Percentiles rank a stretch among this genome's conserved stretches.
These are phyloP conservation scores for Tephrocybe rancida DNA, from an alignment of 768 basidiomycete genomes.

Conservation along the genomic window DNA sequence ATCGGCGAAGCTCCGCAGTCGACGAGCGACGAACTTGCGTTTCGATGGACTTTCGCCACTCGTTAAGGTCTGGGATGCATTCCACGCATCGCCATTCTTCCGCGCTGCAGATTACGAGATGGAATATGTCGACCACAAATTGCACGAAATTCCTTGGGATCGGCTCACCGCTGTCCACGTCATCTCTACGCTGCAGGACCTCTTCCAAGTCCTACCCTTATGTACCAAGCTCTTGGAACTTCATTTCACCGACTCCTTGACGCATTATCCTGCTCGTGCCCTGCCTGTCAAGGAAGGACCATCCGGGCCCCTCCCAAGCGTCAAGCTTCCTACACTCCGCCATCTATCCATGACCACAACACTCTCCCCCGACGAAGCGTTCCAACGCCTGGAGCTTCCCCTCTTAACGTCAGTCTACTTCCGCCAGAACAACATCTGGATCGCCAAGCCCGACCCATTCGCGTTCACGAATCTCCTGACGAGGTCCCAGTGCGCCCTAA, in stretches of 20 bases:
- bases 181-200: neutral
- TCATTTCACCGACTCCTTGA: slow-evolving; percentile 3
- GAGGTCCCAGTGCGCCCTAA: slow-evolving; percentile 7
- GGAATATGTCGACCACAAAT: neutral
- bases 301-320: neutral
- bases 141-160: slow-evolving; percentile 5
- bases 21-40: neutral
- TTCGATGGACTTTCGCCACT: neutral
- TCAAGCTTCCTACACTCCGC: slow-evolving; percentile 9
- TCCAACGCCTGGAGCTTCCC: slow-evolving; percentile 5
- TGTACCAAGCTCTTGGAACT: slow-evolving; percentile 5
- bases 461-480: slow-evolving; percentile 5
- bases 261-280: neutral
- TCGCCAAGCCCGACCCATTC: neutral
- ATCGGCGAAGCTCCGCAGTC: slow-evolving; percentile 1
- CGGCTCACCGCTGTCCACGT: slow-evolving; percentile 7
- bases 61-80: slow-evolving; percentile 4
- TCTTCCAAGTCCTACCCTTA: neutral
- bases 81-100: slow-evolving; percentile 6
- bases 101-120: slow-evolving; percentile 1
- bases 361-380: neutral
- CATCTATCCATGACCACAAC: neutral
- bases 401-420: neutral
- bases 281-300: neutral
- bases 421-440: neutral